Evolutionary conservation across 768 basidiomycete genomes (phyloP).

Genomic region (Collybia mongolica): DNA sequence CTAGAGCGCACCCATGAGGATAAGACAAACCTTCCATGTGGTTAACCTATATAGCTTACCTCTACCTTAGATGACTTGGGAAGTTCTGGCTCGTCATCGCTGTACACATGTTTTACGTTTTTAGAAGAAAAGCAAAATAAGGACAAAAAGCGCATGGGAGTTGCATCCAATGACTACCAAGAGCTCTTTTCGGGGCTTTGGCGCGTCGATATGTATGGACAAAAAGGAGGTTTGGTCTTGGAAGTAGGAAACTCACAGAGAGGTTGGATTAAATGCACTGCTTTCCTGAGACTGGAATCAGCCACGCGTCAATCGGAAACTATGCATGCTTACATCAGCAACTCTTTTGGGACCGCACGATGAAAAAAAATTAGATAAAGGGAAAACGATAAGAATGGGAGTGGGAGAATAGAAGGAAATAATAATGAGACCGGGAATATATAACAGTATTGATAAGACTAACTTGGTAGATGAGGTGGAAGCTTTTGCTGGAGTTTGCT

Average conservation of each 20-base stretch:
- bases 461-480: slow-evolving; percentile 12
- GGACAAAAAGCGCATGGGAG: slow-evolving; percentile 59
- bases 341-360: slow-evolving; percentile 10
- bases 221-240: slow-evolving; percentile 1
- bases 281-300: slow-evolving; percentile 20
- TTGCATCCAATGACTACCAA: slow-evolving; percentile 30
- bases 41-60: slow-evolving; percentile 15
- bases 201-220: not conserved
- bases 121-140: slow-evolving; percentile 66
- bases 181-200: slow-evolving; percentile 9
- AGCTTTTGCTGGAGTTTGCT: not conserved
- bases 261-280: slow-evolving; percentile 10
- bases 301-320: slow-evolving; percentile 16
- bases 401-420: not conserved
- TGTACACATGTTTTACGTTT: slow-evolving; percentile 44
- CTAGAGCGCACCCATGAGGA: not conserved
- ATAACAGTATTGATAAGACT: slow-evolving; percentile 8
- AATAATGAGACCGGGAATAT: not conserved
- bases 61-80: slow-evolving; percentile 25
- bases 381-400: not conserved
- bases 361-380: slow-evolving; percentile 1
- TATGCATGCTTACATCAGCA: slow-evolving; percentile 25
- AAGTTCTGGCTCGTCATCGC: slow-evolving; percentile 41
- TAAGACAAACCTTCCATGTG: not conserved
- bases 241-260: slow-evolving; percentile 19